Percentiles rank a stretch among this genome's conserved stretches.
Conservation (phyloP, 2,329 filamentous ascomycete genomes). For the Polychaeton citri region DNA sequence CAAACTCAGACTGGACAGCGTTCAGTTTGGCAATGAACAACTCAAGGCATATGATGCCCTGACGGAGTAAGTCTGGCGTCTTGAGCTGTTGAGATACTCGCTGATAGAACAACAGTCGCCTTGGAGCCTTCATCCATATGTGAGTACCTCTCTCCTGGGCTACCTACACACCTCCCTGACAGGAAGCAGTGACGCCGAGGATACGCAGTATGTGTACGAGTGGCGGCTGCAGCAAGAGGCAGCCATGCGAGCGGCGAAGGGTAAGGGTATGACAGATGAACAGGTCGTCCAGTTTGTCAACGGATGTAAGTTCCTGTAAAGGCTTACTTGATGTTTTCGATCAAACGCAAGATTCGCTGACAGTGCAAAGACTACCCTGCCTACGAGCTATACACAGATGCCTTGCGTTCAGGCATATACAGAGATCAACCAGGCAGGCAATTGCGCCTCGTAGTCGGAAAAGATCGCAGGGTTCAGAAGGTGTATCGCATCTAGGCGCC, state of each 20-base stretch:
- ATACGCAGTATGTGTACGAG: slow-evolving; percentile 63
- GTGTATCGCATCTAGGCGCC: no score
- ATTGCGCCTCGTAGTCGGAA: slow-evolving; percentile 37
- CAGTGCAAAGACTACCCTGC: slow-evolving; percentile 35
- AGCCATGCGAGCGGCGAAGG: slow-evolving; percentile 50
- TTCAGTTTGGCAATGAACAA: slow-evolving; percentile 46
- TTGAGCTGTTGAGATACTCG: background rate
- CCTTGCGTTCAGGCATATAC: slow-evolving; percentile 37
- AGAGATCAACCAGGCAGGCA: slow-evolving; percentile 30
- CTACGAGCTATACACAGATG: slow-evolving; percentile 42
- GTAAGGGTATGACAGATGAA: slow-evolving; percentile 69
- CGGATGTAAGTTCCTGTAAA: slow-evolving; percentile 38
- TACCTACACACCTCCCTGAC: background rate
- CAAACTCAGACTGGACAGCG: slow-evolving; percentile 40
- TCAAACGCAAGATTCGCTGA: background rate
- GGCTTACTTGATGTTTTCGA: background rate
- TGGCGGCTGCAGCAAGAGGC: slow-evolving; percentile 77
- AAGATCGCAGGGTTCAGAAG: slow-evolving; percentile 28
- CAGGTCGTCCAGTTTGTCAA: slow-evolving; percentile 66
- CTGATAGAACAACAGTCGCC: slow-evolving; percentile 26
- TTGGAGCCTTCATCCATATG: slow-evolving; percentile 54
- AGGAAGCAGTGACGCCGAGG: slow-evolving; percentile 47
- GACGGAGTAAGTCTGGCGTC: slow-evolving; percentile 31
- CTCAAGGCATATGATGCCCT: slow-evolving; percentile 46
- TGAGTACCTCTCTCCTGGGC: slow-evolving; percentile 17